phyloP scores from a whole-genome alignment of 805 yeast species.

The Saccharomycopsis selenospora region DNA sequence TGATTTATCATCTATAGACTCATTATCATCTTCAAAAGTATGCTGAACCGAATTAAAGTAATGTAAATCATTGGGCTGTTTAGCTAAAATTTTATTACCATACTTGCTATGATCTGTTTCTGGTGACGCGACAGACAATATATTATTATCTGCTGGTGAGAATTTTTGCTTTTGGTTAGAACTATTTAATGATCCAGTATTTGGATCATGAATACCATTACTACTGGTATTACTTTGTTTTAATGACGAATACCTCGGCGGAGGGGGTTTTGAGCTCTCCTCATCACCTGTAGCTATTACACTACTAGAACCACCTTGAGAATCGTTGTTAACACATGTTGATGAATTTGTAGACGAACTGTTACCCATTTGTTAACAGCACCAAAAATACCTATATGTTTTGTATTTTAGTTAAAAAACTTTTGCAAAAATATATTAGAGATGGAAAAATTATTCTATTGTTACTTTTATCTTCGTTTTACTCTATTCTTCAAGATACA shows the following conservation, averaged over 20 bases:
- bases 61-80: not conserved
- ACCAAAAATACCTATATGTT: no score
- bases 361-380: conserved; percentile 12
- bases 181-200: not conserved
- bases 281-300: conserved; percentile 6
- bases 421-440: no score
- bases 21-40: not conserved
- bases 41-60: conserved; percentile 3
- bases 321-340: conserved; percentile 1
- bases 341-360: conserved; percentile 8
- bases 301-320: conserved; percentile 1
- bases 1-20: no score
- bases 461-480: no score
- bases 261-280: conserved; percentile 20
- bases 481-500: no score
- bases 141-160: no score
- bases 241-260: conserved; percentile 18
- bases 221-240: not conserved
- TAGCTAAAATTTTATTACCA: not conserved
- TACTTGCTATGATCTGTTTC: not conserved
- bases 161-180: not conserved
- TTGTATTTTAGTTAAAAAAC: no score
- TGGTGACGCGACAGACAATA: no score
- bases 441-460: no score
- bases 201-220: not conserved